These are phyloP conservation scores for Saccharum hybrid DNA, from an alignment of 202 grass and related monocot genomes.

Conservation along the genomic window DNA sequence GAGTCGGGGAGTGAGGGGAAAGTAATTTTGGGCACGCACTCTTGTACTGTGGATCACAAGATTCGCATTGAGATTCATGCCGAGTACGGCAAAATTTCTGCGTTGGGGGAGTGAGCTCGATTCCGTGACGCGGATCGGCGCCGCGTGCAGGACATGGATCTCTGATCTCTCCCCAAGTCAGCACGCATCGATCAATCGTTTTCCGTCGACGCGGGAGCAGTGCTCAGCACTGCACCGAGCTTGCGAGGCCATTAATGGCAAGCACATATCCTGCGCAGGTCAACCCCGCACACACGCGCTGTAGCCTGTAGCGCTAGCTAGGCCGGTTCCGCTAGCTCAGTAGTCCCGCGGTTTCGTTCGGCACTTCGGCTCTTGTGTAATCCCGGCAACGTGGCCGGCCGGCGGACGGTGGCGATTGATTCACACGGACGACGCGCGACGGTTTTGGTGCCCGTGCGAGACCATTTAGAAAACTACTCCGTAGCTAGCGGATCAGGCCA, in stretches of 20 bases:
- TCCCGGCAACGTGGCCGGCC: neutral
- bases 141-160: neutral
- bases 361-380: neutral
- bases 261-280: neutral
- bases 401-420: neutral
- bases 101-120: neutral
- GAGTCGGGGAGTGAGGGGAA: no score
- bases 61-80: no score
- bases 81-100: no score
- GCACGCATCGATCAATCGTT: neutral
- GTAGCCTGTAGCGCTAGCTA: no score
- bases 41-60: no score
- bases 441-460: neutral
- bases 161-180: neutral
- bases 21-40: no score
- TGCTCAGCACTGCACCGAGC: neutral
- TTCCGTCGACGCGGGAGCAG: slow-evolving; percentile 19
- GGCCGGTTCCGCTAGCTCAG: no score
- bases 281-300: neutral
- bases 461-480: slow-evolving; percentile 32
- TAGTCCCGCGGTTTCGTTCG: no score
- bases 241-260: slow-evolving; percentile 37
- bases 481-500: neutral
- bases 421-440: neutral
- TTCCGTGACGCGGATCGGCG: neutral